Evolutionary conservation across 495 filamentous ascomycete species (phyloP).

Genomic region (Penicillium soppii): DNA sequence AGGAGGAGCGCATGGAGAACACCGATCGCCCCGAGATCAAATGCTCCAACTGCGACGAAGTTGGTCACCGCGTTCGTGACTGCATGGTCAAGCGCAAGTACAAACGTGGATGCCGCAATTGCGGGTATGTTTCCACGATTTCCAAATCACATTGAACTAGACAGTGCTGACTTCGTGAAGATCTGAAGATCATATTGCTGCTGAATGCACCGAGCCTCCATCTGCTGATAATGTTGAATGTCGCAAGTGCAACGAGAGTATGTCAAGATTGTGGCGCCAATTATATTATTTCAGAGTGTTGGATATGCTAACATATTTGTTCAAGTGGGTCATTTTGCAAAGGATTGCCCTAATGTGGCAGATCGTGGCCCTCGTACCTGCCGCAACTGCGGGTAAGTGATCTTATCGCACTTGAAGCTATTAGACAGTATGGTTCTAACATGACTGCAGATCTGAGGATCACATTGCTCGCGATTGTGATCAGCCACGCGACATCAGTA

Average conservation of each 20-base stretch:
- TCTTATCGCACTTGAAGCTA: not conserved
- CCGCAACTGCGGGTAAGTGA: slow-evolving; percentile 61
- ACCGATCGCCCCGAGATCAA: slow-evolving; percentile 52
- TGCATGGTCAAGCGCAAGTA: slow-evolving; percentile 63
- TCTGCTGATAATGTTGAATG: slow-evolving; percentile 76
- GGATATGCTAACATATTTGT: slow-evolving; percentile 10
- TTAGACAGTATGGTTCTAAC: slow-evolving; percentile 12
- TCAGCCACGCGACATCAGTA: slow-evolving; percentile 48
- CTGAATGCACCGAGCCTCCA: slow-evolving; percentile 69
- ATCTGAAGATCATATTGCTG: slow-evolving; percentile 56
- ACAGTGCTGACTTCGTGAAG: slow-evolving; percentile 26
- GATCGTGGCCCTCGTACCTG: slow-evolving; percentile 49
- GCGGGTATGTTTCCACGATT: slow-evolving; percentile 53
- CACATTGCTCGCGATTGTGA: slow-evolving; percentile 58
- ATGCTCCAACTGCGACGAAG: slow-evolving; percentile 73
- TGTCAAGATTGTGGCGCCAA: slow-evolving; percentile 6
- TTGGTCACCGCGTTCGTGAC: slow-evolving; percentile 68
- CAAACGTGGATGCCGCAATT: slow-evolving; percentile 77
- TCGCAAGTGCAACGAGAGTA: slow-evolving; percentile 71
- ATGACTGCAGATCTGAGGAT: slow-evolving; percentile 40
- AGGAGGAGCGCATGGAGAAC: slow-evolving; percentile 52
- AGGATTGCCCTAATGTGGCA: slow-evolving; percentile 69
- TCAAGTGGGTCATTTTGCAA: slow-evolving; percentile 77
- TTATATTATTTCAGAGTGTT: not conserved
- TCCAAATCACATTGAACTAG: not conserved